A percentile compares a stretch with the other conserved stretches of the same genome.
Conservation (phyloP, 78 protist genomes). For the Chrysochromulina parva region DNA sequence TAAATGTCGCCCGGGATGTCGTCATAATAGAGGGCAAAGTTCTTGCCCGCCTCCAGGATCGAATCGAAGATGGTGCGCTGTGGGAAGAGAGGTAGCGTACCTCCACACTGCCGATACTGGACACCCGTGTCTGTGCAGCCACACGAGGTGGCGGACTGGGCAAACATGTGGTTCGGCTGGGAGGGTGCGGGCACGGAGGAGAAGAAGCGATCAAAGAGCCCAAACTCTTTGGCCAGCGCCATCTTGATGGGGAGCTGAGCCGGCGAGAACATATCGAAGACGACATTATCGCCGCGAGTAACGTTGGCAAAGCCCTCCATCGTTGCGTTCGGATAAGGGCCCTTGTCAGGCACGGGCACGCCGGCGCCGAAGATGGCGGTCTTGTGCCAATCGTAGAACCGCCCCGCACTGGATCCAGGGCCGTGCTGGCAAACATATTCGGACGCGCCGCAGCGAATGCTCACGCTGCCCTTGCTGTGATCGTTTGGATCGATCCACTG, state of each 20-base stretch:
- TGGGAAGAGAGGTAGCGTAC: background rate
- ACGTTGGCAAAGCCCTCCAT: background rate
- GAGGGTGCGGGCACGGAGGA: slow-evolving; percentile 44
- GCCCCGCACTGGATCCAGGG: background rate
- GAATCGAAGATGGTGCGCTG: slow-evolving; percentile 21
- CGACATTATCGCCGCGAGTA: background rate
- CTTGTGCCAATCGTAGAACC: background rate
- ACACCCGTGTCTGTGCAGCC: slow-evolving; percentile 4
- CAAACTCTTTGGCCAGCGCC: slow-evolving; percentile 26
- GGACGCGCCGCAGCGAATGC: no score
- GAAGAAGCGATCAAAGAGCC: background rate
- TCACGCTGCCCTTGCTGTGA: background rate
- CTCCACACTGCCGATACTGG: background rate
- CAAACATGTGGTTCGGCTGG: slow-evolving; percentile 37
- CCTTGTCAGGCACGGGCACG: no score
- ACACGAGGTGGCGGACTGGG: slow-evolving; percentile 17
- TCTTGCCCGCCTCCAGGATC: background rate
- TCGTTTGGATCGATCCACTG: background rate
- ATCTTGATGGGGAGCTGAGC: slow-evolving; percentile 34
- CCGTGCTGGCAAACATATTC: no score
- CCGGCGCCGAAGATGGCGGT: no score
- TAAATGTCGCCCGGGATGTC: background rate
- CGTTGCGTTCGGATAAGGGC: no score
- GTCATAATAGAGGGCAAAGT: background rate
- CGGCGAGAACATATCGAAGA: background rate